These are phyloP conservation scores for Eutrema salsugineum DNA, from an alignment of 441 rosid species.

Conservation along the genomic window DNA sequence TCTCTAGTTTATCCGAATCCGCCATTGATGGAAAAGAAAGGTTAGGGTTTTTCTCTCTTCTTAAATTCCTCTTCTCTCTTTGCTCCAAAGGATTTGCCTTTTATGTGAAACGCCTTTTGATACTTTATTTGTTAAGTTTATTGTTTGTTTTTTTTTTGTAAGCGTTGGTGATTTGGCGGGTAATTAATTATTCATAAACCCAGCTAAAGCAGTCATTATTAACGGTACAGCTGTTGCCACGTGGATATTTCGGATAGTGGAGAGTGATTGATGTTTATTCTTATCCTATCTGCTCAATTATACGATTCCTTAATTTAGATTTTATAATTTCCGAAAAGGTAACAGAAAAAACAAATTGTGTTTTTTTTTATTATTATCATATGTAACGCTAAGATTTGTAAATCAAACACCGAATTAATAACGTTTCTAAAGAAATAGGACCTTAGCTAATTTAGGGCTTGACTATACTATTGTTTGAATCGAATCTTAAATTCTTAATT, in stretches of 20 bases:
- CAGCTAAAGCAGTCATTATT: slow-evolving; percentile 15
- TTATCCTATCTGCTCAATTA: slow-evolving; percentile 19
- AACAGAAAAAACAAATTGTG: not conserved
- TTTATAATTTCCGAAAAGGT: not conserved
- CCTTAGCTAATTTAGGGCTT: not conserved
- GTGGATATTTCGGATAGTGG: slow-evolving; percentile 21
- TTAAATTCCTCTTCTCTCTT: not conserved
- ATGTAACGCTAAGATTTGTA: not conserved
- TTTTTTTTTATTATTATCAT: not conserved
- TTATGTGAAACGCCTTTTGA: slow-evolving; percentile 10
- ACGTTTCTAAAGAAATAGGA: not conserved
- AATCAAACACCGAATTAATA: not conserved
- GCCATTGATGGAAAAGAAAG: slow-evolving; percentile 34
- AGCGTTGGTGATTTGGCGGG: slow-evolving; percentile 39
- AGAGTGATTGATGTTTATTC: slow-evolving; percentile 25
- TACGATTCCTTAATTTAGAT: not conserved
- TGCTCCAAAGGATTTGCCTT: slow-evolving; percentile 22
- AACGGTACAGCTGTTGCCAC: slow-evolving; percentile 51
- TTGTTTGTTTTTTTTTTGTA: not conserved
- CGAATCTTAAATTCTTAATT: not conserved
- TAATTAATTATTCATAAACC: slow-evolving; percentile 33
- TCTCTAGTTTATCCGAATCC: slow-evolving; percentile 36
- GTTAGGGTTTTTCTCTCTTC: not conserved
- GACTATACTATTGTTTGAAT: not conserved
- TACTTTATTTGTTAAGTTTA: not conserved